Evolutionary conservation across 805 yeast genomes (phyloP).

Genomic region (Pichia rugopelliculosa): DNA sequence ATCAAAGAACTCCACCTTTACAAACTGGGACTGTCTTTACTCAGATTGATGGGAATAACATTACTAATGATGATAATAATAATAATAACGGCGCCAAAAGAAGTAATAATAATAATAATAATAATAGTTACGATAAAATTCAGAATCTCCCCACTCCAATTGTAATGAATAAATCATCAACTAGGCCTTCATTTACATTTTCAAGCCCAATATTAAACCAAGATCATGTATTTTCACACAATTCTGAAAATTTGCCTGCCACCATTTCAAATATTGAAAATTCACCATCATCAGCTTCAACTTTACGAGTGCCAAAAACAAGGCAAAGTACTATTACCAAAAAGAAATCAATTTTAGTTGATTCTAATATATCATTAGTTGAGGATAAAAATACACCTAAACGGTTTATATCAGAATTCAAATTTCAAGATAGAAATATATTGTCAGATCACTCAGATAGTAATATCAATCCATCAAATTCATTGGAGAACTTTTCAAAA

Average conservation of each 20-base stretch:
- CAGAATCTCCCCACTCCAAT: slow-evolving; percentile 23
- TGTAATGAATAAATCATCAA: background rate
- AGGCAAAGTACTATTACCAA: background rate
- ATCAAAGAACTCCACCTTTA: slow-evolving; percentile 9
- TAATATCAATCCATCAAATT: background rate
- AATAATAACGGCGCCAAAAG: background rate
- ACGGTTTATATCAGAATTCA: slow-evolving; percentile 15
- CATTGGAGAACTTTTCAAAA: background rate
- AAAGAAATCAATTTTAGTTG: background rate
- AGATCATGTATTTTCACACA: background rate
- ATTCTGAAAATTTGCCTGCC: background rate
- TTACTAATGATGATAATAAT: too few relatives aligned
- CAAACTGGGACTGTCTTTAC: background rate
- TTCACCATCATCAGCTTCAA: background rate
- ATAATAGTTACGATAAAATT: slow-evolving; percentile 7
- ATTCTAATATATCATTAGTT: background rate
- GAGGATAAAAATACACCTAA: background rate
- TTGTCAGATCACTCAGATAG: background rate
- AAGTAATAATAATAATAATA: background rate
- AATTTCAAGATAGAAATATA: slow-evolving; percentile 5
- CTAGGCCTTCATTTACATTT: background rate
- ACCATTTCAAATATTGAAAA: background rate
- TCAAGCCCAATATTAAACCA: background rate
- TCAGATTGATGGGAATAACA: too few relatives aligned
- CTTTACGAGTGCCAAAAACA: slow-evolving; percentile 1